A percentile compares a stretch with the other conserved stretches of the same genome.
Evolutionary conservation across 78 protist genomes (phyloP).

Genomic region (Protostelium mycophagum): DNA sequence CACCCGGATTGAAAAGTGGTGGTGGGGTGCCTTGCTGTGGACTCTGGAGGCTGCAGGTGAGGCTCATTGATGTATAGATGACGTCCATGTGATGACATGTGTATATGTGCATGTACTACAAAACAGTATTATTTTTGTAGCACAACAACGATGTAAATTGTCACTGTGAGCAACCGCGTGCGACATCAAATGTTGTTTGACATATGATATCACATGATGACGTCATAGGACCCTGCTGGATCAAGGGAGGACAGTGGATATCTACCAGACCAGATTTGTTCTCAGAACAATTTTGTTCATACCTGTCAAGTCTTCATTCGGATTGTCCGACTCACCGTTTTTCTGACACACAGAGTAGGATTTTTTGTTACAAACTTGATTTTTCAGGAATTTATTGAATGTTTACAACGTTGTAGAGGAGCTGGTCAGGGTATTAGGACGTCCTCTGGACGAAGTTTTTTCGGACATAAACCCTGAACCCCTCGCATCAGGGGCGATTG

Average conservation of each 20-base stretch:
- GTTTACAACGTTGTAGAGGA: not conserved
- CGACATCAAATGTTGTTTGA: too few species aligned
- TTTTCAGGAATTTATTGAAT: not conserved
- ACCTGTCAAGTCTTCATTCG: conserved; percentile 32
- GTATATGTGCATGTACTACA: too few species aligned
- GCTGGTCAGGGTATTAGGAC: conserved; percentile 6
- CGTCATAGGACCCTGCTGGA: conserved; percentile 48
- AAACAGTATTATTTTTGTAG: too few species aligned
- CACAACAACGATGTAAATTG: too few species aligned
- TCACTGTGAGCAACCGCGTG: too few species aligned
- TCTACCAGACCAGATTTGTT: conserved; percentile 56
- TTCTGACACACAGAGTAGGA: conserved; percentile 8
- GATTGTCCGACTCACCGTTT: conserved; percentile 41
- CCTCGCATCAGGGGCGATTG: conserved; percentile 60
- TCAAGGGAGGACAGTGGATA: conserved; percentile 66
- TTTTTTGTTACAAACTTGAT: not conserved
- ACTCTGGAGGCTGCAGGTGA: not conserved
- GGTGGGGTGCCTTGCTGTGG: not conserved
- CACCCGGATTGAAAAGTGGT: not conserved
- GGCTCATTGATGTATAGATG: not conserved
- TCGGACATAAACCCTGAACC: conserved; percentile 30
- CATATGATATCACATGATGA: too few species aligned
- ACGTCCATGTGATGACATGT: not conserved
- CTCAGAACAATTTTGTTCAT: conserved; percentile 24
- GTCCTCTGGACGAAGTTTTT: conserved; percentile 12